Conservation (phyloP, 768 basidiomycete species). For the Scleroderma citrinum region DNA sequence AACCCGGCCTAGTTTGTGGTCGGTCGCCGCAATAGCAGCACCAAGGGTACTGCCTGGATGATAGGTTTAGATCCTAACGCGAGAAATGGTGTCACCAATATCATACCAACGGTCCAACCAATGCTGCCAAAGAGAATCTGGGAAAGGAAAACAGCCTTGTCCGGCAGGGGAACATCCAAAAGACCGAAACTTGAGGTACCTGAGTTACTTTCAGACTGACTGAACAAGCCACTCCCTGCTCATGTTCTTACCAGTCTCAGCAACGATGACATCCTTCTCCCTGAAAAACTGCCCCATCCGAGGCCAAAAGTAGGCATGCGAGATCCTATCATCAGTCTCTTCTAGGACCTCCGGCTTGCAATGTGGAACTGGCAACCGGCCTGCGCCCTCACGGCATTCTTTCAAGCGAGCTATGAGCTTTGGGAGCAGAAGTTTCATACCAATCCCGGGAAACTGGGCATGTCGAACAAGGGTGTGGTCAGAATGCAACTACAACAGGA, state of each 20-base stretch:
- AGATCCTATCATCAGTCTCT: constrained; percentile 50
- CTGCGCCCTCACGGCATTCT: constrained; percentile 34
- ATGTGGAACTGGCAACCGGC: constrained; percentile 41
- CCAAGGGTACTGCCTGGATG: constrained; percentile 58
- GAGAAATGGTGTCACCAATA: neutral
- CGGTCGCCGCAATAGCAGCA: constrained; percentile 72
- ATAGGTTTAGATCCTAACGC: neutral
- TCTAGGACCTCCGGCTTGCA: constrained; percentile 38
- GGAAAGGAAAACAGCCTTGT: constrained; percentile 55
- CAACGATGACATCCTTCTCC: constrained; percentile 68
- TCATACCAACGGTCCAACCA: constrained; percentile 77
- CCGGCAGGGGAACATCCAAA: constrained; percentile 72
- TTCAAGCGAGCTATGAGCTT: constrained; percentile 55
- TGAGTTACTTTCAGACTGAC: constrained; percentile 9
- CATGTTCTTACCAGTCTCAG: constrained; percentile 66
- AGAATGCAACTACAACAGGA: constrained; percentile 59
- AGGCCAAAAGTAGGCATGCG: constrained; percentile 84
- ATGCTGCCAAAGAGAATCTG: constrained; percentile 92
- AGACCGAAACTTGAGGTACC: constrained; percentile 84
- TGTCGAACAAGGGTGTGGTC: constrained; percentile 61
- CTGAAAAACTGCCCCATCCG: constrained; percentile 67
- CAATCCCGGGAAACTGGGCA: constrained; percentile 57
- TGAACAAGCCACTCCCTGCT: neutral
- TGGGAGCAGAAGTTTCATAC: constrained; percentile 75
- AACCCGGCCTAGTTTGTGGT: constrained; percentile 54